These are phyloP conservation scores for Paraglomus brasilianum DNA, from an alignment of 192 early-diverging fungal genomes.

Conservation along the genomic window DNA sequence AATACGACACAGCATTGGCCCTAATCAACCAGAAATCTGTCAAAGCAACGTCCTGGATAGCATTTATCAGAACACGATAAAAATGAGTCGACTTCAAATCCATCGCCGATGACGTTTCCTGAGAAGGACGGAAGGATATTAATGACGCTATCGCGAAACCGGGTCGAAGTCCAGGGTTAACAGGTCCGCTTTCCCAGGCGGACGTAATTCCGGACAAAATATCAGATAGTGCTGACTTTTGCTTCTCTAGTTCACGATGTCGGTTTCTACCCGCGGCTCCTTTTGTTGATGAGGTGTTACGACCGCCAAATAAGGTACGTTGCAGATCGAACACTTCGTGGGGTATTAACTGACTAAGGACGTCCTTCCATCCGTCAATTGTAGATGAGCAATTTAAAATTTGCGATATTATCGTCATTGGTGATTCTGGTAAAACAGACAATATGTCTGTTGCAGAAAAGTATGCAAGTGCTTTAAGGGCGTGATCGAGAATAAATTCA, in stretches of 20 bases:
- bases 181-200: slow-evolving; percentile 48
- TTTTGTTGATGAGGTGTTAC: background rate
- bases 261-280: background rate
- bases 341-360: slow-evolving; percentile 48
- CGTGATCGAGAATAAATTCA: slow-evolving; percentile 32
- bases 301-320: slow-evolving; percentile 42
- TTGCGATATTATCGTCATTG: slow-evolving; percentile 31
- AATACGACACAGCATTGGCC: slow-evolving; percentile 39
- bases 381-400: slow-evolving; percentile 33
- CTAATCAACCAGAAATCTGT: slow-evolving; percentile 55
- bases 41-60: slow-evolving; percentile 48
- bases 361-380: slow-evolving; percentile 34
- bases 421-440: slow-evolving; percentile 39
- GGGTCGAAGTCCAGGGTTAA: slow-evolving; percentile 51
- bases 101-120: background rate
- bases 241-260: slow-evolving; percentile 29
- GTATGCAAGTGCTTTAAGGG: slow-evolving; percentile 40
- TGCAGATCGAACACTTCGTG: slow-evolving; percentile 53
- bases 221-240: slow-evolving; percentile 32
- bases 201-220: slow-evolving; percentile 38
- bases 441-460: slow-evolving; percentile 47
- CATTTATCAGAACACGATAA: slow-evolving; percentile 48
- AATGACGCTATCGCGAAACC: slow-evolving; percentile 47
- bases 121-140: slow-evolving; percentile 3
- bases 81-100: slow-evolving; percentile 36